Conservation (phyloP, 352 stramenopile species). For the Pythium phragmiticola region DNA sequence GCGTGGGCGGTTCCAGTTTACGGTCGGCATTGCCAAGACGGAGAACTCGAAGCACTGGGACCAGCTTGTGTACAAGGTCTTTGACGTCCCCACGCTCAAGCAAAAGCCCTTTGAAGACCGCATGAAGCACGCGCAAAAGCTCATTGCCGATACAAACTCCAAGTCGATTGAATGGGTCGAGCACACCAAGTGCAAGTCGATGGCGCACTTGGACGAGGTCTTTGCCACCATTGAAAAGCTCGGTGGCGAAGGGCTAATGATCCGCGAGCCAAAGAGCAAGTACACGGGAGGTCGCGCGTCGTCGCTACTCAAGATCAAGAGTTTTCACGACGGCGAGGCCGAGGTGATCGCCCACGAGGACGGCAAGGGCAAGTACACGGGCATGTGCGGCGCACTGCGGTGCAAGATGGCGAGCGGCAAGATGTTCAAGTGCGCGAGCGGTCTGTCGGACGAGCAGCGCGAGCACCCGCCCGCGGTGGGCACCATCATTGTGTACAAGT, state of each 20-base stretch:
- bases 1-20: slow-evolving; percentile 60
- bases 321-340: slow-evolving; percentile 68
- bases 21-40: slow-evolving; percentile 63
- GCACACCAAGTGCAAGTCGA: slow-evolving; percentile 53
- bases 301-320: slow-evolving; percentile 79
- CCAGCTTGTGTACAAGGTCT: slow-evolving; percentile 68
- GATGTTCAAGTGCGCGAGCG: slow-evolving; percentile 71
- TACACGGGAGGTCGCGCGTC: slow-evolving; percentile 50
- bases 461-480: slow-evolving; percentile 44
- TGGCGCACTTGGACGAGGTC: slow-evolving; percentile 47
- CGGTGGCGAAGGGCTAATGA: slow-evolving; percentile 71
- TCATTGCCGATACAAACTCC: slow-evolving; percentile 31
- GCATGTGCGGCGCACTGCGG: slow-evolving; percentile 53
- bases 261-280: slow-evolving; percentile 51
- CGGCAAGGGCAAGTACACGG: slow-evolving; percentile 67
- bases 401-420: slow-evolving; percentile 66
- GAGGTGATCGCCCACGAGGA: slow-evolving; percentile 62
- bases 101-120: slow-evolving; percentile 58
- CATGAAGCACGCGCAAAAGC: slow-evolving; percentile 34
- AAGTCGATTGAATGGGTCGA: slow-evolving; percentile 60
- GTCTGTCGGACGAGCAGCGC: slow-evolving; percentile 58
- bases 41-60: slow-evolving; percentile 52
- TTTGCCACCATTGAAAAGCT: slow-evolving; percentile 59
- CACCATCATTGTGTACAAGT: slow-evolving; percentile 81
- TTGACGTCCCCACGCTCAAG: slow-evolving; percentile 53